Evolutionary conservation across 1,139 yeast species (phyloP), one percentile per base, ranked within the genome.

Genomic region (Nakaseomyces delphensis): DNA sequence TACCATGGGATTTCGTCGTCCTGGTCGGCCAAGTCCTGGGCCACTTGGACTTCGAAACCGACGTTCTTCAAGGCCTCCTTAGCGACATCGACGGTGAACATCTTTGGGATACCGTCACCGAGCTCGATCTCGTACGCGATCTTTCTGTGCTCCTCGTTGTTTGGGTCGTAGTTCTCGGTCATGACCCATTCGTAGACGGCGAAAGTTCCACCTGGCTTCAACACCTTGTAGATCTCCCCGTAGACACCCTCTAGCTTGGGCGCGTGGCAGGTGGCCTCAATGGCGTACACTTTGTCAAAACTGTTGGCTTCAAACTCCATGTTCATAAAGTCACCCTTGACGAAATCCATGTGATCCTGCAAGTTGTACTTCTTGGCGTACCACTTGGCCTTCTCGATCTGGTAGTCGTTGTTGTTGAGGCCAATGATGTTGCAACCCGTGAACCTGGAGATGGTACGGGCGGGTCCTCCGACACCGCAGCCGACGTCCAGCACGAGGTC

Each of bases 401-500:
- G 94, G 76, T 93, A 93, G 68, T 91, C 98, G 64, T 91, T 93
- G 73, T 91, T 91, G 73, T 91, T 91, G 59, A 91, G 75, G 40
- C 98, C 98, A 53, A 83, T 84, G 63, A 91, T 73, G 55, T 77
- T 69, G 67, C 91, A 83, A 56, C 83, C 89, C 44, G 97, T 82
- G 70, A 91, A 91, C 64, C 96, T 77, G 50, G 83, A 74, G 61
- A 91, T 91, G 69, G 91, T 96, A 67, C 96, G 82, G 29, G 96
- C 97, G 57, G 98, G 98, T 35, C 98, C 98, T 62, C 98, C 98
- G 56, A 91, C 96, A 73, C 98, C 98, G 71, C 98, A 93, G 41
- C 98, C 98, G 47, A 91, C 98, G 64, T 93, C 98, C 58, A 91
- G 76, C 21, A 93, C 98, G 60, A 78, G 79, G 87, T 83, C 84